Evolutionary conservation across 257 asterid genomes (phyloP).

Genomic region (Solanum verrucosum): DNA sequence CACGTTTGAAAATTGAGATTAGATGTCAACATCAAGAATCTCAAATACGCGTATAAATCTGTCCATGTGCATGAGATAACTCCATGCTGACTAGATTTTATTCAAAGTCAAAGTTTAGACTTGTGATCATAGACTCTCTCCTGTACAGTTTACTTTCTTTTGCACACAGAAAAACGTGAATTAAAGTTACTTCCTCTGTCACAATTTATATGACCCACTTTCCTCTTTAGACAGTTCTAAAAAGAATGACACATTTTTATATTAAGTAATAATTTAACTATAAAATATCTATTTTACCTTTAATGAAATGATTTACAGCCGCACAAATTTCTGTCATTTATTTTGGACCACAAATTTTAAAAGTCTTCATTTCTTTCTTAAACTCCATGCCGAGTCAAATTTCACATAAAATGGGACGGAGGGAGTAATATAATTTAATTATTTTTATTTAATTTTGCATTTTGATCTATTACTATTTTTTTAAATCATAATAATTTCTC

Average conservation of each 20-base stretch:
- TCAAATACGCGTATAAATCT: background rate
- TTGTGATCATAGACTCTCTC: background rate
- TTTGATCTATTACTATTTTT: background rate
- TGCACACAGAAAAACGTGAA: background rate
- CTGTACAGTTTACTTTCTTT: background rate
- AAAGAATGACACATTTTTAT: too few species aligned
- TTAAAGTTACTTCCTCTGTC: too few species aligned
- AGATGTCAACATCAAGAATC: background rate
- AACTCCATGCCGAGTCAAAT: accelerated
- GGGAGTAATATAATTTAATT: too few species aligned
- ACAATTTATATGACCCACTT: too few species aligned
- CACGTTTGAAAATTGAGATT: background rate
- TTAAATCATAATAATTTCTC: background rate
- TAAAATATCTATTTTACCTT: too few species aligned
- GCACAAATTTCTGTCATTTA: too few species aligned
- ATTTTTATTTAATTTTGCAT: too few species aligned
- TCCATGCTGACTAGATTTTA: background rate
- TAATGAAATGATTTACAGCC: too few species aligned
- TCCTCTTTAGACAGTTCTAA: accelerated
- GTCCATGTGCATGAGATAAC: background rate
- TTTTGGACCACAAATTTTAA: too few species aligned
- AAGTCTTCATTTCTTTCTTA: too few species aligned
- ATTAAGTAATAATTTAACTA: too few species aligned
- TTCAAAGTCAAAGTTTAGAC: background rate
- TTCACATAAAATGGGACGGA: too few species aligned